phyloP scores from a whole-genome alignment of 2,329 filamentous ascomycete genomes.

The Coniella lustricola region DNA sequence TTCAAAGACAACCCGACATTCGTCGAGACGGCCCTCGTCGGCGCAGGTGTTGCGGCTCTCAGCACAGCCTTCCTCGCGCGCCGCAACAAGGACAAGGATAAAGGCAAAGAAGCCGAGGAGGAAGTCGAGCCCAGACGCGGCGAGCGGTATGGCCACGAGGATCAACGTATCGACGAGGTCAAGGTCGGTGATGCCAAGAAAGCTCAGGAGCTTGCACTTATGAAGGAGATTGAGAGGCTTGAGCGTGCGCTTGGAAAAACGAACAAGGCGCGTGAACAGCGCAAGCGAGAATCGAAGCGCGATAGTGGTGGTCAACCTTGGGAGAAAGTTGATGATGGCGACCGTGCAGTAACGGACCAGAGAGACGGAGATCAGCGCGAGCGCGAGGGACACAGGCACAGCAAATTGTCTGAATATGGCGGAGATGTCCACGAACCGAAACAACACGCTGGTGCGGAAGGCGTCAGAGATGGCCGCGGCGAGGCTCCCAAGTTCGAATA shows the following conservation, averaged over 20 bases:
- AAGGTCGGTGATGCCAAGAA: slow-evolving; percentile 19
- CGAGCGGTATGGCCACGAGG: slow-evolving; percentile 18
- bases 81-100: slow-evolving; percentile 23
- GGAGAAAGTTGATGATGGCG: neutral
- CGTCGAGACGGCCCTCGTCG: slow-evolving; percentile 39
- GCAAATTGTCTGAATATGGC: slow-evolving; percentile 1
- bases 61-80: slow-evolving; percentile 39
- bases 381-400: slow-evolving; percentile 19
- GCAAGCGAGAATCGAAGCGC: slow-evolving; percentile 13
- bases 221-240: slow-evolving; percentile 14
- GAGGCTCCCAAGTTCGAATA: slow-evolving; percentile 19
- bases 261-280: slow-evolving; percentile 21
- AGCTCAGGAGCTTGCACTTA: slow-evolving; percentile 20
- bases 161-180: slow-evolving; percentile 17
- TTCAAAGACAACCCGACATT: slow-evolving; percentile 28
- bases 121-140: slow-evolving; percentile 21
- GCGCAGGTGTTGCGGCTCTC: slow-evolving; percentile 39
- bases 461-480: slow-evolving; percentile 22
- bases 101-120: slow-evolving; percentile 16
- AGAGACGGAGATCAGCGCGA: slow-evolving; percentile 25
- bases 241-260: slow-evolving; percentile 15
- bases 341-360: slow-evolving; percentile 18
- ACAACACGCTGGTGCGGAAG: slow-evolving; percentile 16
- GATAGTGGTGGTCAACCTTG: neutral
- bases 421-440: slow-evolving; percentile 22